Conservation (phyloP, 371 early-diverging fungal species). For the Pancytospora epiphaga region DNA sequence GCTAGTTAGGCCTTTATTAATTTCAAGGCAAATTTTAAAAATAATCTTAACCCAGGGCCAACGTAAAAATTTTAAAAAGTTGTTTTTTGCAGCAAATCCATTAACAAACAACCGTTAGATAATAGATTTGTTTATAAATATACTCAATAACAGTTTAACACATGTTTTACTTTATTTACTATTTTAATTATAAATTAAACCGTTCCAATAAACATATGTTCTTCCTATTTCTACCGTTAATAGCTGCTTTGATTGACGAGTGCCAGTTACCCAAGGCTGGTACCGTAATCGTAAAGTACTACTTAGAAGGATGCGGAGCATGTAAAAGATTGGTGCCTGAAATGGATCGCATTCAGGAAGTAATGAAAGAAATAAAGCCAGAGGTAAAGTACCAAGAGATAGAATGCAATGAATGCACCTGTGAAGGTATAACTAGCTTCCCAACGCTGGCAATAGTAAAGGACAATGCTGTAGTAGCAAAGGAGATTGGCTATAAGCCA, state of each 20-base stretch:
- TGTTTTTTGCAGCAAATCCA: too few relatives aligned
- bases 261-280: slow-evolving; percentile 10
- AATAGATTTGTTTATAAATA: too few relatives aligned
- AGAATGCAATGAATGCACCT: slow-evolving; percentile 55
- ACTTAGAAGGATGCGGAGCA: slow-evolving; percentile 53
- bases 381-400: slow-evolving; percentile 45
- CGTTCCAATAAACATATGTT: too few relatives aligned
- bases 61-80: too few relatives aligned
- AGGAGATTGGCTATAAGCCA: slow-evolving; percentile 35
- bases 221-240: too few relatives aligned
- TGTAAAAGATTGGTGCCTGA: slow-evolving; percentile 51
- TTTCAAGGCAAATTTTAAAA: too few relatives aligned
- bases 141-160: too few relatives aligned
- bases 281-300: slow-evolving; percentile 47
- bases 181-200: too few relatives aligned
- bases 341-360: slow-evolving; percentile 46
- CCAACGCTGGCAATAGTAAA: slow-evolving; percentile 57
- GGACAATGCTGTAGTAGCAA: slow-evolving; percentile 38
- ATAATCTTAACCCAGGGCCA: too few relatives aligned
- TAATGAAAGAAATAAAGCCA: slow-evolving; percentile 27
- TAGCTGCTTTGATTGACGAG: neutral
- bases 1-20: too few relatives aligned
- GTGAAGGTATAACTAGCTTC: slow-evolving; percentile 45
- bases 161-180: too few relatives aligned
- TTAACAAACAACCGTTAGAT: too few relatives aligned